These are phyloP conservation scores for Excoecaria agallocha DNA, from an alignment of 345 rosid species.

Conservation along the genomic window DNA sequence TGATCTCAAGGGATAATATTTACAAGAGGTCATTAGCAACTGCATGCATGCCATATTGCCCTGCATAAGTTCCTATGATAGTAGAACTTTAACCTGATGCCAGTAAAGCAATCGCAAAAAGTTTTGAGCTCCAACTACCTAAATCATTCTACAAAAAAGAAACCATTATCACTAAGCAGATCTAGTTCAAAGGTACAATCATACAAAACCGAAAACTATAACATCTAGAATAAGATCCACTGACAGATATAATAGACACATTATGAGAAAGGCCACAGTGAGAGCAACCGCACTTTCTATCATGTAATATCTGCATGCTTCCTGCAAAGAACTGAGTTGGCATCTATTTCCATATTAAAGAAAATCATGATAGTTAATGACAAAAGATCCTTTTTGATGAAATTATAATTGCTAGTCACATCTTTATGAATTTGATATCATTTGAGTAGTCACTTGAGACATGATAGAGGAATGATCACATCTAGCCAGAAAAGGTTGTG, in stretches of 20 bases:
- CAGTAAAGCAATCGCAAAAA: no score
- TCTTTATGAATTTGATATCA: no score
- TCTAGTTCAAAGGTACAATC: not conserved
- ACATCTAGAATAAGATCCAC: conserved; percentile 29
- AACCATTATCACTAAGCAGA: conserved; percentile 1
- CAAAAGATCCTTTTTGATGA: not conserved
- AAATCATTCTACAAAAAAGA: conserved; percentile 65
- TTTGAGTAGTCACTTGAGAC: not conserved
- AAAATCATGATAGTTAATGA: conserved; percentile 6
- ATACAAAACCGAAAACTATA: not conserved
- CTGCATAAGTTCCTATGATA: conserved; percentile 96
- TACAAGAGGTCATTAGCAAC: not conserved
- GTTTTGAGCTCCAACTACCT: conserved; percentile 95
- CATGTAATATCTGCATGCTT: conserved; percentile 83
- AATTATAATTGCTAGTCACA: not conserved
- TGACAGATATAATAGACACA: conserved; percentile 80
- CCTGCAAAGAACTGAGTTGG: conserved; percentile 45
- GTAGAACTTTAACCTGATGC: conserved; percentile 98
- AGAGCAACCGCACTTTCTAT: conserved; percentile 91
- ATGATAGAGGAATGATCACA: not conserved
- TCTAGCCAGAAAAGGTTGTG: not conserved
- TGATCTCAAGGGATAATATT: not conserved
- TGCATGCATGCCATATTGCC: conserved; percentile 98
- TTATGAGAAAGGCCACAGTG: conserved; percentile 83
- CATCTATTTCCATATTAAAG: conserved; percentile 4